Percentiles rank a stretch among this genome's conserved stretches.
Conservation (phyloP, 345 rosid species). For the Populus alba region DNA sequence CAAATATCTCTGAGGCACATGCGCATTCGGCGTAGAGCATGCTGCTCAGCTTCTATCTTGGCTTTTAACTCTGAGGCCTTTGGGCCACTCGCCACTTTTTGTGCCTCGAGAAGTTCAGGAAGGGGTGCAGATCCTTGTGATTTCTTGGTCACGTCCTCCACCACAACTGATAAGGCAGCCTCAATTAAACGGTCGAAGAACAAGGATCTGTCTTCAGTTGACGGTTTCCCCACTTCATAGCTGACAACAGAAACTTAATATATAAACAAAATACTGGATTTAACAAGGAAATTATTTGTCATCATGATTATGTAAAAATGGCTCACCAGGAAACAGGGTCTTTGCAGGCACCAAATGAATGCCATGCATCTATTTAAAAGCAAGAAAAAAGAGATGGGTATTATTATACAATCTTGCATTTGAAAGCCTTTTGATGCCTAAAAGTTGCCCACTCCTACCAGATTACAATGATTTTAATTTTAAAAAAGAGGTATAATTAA, state of each 20-base stretch:
- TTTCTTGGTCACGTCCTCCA: conserved; percentile 57
- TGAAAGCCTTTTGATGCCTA: not conserved
- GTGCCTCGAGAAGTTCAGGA: conserved; percentile 81
- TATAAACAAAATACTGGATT: conserved; percentile 18
- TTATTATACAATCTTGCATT: not conserved
- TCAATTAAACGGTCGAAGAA: conserved; percentile 74
- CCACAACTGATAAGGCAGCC: conserved; percentile 82
- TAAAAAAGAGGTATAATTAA: too few species aligned
- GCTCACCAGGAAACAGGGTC: not conserved
- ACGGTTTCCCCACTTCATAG: conserved; percentile 71
- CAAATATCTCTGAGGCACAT: conserved; percentile 99
- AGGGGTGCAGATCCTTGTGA: conserved; percentile 41
- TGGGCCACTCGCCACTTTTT: conserved; percentile 76
- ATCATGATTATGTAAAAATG: not conserved
- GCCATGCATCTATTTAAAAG: not conserved
- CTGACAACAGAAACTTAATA: conserved; percentile 47
- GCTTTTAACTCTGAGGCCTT: conserved; percentile 91
- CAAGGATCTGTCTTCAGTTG: conserved; percentile 69
- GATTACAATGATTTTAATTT: not conserved
- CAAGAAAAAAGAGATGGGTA: not conserved
- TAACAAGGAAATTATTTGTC: not conserved
- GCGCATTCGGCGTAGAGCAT: conserved; percentile 91
- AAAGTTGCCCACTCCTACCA: not conserved
- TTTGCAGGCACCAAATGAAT: not conserved
- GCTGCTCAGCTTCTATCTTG: conserved; percentile 97